phyloP scores from a whole-genome alignment of 306 rosid genomes.

The Pyrus betulifolia region DNA sequence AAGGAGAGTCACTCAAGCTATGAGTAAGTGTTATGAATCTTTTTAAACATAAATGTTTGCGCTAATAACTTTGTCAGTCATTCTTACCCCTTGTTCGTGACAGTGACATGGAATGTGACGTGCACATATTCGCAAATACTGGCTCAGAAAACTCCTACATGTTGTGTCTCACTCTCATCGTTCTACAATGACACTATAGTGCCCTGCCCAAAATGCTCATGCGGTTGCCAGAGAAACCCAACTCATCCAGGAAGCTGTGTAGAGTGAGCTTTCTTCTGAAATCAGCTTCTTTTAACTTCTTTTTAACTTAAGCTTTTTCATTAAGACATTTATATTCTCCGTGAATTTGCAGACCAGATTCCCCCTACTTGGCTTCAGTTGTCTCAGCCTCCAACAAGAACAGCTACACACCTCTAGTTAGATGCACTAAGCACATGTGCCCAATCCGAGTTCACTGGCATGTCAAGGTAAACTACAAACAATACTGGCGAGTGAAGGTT shows the following conservation, averaged over 20 bases:
- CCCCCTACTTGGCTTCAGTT: constrained; percentile 56
- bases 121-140: constrained; percentile 85
- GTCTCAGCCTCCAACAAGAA: constrained; percentile 33
- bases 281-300: constrained; percentile 1
- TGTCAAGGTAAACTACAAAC: constrained; percentile 65
- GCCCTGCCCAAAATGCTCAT: constrained; percentile 65
- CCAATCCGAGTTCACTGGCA: constrained; percentile 95
- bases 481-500: constrained; percentile 86
- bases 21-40: constrained; percentile 48
- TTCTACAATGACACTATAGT: constrained; percentile 77
- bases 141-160: constrained; percentile 66
- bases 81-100: constrained; percentile 14
- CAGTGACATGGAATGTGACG: constrained; percentile 94
- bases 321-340: not conserved
- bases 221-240: constrained; percentile 62
- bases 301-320: not conserved
- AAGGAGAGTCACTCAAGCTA: constrained; percentile 75
- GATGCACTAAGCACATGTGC: constrained; percentile 81
- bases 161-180: constrained; percentile 86
- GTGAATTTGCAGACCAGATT: constrained; percentile 35
- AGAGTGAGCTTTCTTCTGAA: constrained; percentile 41
- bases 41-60: not conserved
- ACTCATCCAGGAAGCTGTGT: constrained; percentile 53
- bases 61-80: not conserved
- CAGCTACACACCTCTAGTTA: constrained; percentile 48